Base-by-base conservation (phyloP, 345 rosid species). In the Diplotaxis tenuifolia region DNA sequence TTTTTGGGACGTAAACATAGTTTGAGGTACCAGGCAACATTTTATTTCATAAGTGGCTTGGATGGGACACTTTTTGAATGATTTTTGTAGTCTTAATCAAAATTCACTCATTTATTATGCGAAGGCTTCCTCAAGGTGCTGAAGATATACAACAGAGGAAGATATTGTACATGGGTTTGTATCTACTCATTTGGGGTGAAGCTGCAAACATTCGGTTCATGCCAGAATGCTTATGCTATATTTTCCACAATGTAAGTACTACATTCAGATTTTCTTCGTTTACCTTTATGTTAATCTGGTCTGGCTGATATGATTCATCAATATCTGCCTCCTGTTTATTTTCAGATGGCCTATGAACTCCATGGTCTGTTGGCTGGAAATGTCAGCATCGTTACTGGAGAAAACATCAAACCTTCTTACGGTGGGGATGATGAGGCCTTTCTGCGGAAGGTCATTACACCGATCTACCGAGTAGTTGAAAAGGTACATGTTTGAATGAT, bases 261-360 rank as follows among this genome's bases (percentile, higher is more conserved):
- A 36, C 31, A 66, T 23, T 40, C 64, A 73, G 23, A 64, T 68
- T 62, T 68, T 55, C 53, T 70, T 36, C 23, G 25, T 57, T 50
- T 9, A 29, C 29, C 12, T 19, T 78, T 32, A 68, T 38, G 62
- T 19, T 21, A 4, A 12, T 58, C 59, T 50, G 27, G 53, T 61
- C 16, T 66, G 34, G 20, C 62, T 68, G 59, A 10, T 34, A 36
- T 57, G 9, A 59, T 40, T 23, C 29, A 62, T 29, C 5, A 16
- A 55, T 23, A 0, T 31, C 36, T 29, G 9, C 62, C 56, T 62
- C 58, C 68, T 57, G 23, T 23, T 28, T 76, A 47, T 79, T 55
- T 54, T 76, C 87, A 95, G 98, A 92, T 95, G 99, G 98, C 99
- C 67, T 92, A 92, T 82, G 99, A 95, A 81, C 97, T 95, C 76